phyloP scores from a whole-genome alignment of 2,329 filamentous ascomycete species.

The Macrophomina pseudophaseolina region DNA sequence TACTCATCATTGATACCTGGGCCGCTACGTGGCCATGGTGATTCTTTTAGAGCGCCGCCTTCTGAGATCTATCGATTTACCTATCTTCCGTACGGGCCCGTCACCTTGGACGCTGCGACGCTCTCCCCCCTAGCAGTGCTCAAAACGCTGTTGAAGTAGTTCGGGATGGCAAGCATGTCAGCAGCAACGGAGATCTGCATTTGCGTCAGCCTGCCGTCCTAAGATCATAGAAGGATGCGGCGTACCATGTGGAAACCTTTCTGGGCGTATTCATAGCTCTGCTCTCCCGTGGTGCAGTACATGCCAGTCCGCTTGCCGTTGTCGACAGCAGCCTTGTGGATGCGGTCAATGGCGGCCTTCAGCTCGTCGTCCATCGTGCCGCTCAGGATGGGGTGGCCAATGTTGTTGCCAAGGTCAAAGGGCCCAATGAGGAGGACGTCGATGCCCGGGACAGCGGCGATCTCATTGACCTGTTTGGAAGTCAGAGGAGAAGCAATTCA shows the following conservation, averaged over 20 bases:
- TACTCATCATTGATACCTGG: no score
- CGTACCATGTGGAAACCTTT: conserved; percentile 62
- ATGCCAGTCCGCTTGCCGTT: conserved; percentile 62
- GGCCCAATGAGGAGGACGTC: conserved; percentile 61
- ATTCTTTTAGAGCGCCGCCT: no score
- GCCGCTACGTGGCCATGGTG: no score
- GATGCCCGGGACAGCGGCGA: conserved; percentile 58
- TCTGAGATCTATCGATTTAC: neutral
- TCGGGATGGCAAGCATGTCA: conserved; percentile 53
- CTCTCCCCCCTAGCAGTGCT: conserved; percentile 38
- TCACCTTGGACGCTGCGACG: conserved; percentile 14
- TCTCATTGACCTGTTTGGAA: conserved; percentile 48
- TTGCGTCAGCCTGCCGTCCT: no score
- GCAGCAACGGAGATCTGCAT: conserved; percentile 36
- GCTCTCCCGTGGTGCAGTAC: conserved; percentile 59
- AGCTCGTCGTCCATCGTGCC: conserved; percentile 56
- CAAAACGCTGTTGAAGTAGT: conserved; percentile 45
- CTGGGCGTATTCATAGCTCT: conserved; percentile 58
- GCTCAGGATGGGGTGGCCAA: conserved; percentile 57
- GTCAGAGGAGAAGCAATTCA: conserved; percentile 26
- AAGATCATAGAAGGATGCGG: conserved; percentile 15
- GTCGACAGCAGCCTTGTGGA: conserved; percentile 57
- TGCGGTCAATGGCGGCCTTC: conserved; percentile 56
- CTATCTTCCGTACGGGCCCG: conserved; percentile 16
- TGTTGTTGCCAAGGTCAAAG: conserved; percentile 63